phyloP scores from a whole-genome alignment of 257 asterid species.

The Nicotiana sylvestris region DNA sequence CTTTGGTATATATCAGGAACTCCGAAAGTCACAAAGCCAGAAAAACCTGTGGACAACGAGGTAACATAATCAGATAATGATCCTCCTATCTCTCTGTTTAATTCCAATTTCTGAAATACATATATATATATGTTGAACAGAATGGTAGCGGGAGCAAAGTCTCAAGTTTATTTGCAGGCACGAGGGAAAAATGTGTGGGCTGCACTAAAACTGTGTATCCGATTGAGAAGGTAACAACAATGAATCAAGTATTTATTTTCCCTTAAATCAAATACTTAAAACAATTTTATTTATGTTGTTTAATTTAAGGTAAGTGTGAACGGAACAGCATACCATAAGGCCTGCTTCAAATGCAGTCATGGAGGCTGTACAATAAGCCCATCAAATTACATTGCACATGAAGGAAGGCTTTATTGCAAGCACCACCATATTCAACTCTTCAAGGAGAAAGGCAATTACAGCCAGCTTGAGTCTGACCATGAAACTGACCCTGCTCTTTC shows the following conservation, averaged over 20 bases:
- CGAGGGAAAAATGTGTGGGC: conserved; percentile 64
- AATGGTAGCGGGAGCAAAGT: conserved; percentile 41
- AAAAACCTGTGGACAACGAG: conserved; percentile 49
- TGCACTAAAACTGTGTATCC: conserved; percentile 69
- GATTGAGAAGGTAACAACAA: conserved; percentile 53
- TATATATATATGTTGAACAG: conserved; percentile 21
- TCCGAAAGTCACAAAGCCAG: conserved; percentile 52
- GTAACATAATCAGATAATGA: conserved; percentile 21
- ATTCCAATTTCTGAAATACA: background rate
- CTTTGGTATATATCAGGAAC: conserved; percentile 33
- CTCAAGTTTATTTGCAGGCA: conserved; percentile 56
- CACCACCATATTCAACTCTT: conserved; percentile 73
- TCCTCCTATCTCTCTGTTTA: background rate
- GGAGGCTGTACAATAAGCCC: conserved; percentile 84
- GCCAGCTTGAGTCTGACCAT: conserved; percentile 49
- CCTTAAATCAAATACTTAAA: too few species aligned
- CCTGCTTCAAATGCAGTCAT: conserved; percentile 69
- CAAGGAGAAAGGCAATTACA: conserved; percentile 60
- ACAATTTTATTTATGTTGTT: background rate
- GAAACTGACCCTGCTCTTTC: conserved; percentile 6
- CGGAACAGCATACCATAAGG: conserved; percentile 57
- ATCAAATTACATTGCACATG: conserved; percentile 68
- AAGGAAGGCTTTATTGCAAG: conserved; percentile 68
- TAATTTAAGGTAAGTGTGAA: conserved; percentile 48
- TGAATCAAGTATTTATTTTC: too few species aligned